phyloP scores from a whole-genome alignment of 2,329 filamentous ascomycete genomes.

The Periconia macrospinosa region DNA sequence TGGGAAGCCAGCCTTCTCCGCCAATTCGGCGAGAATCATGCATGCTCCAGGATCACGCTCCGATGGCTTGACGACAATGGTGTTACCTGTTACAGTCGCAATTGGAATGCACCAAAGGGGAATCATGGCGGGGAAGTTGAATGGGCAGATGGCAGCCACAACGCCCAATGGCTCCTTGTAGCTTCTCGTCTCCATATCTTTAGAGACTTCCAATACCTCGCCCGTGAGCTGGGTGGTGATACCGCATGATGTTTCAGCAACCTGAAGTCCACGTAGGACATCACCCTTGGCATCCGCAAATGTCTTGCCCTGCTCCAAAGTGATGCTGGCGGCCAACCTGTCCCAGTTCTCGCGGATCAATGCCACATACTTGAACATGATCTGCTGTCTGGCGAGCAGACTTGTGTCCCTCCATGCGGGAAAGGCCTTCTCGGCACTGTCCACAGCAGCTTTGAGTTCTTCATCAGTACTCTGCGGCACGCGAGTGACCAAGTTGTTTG shows the following conservation, averaged over 20 bases:
- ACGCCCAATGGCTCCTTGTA: slow-evolving; percentile 83
- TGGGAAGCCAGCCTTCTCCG: slow-evolving; percentile 78
- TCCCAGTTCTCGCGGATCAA: slow-evolving; percentile 86
- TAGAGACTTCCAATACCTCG: slow-evolving; percentile 80
- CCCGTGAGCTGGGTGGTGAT: slow-evolving; percentile 82
- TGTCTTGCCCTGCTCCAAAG: slow-evolving; percentile 86
- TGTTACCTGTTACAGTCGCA: slow-evolving; percentile 82
- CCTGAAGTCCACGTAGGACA: slow-evolving; percentile 79
- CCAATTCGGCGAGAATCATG: slow-evolving; percentile 83
- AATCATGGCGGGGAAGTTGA: slow-evolving; percentile 93
- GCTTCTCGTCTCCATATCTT: slow-evolving; percentile 86
- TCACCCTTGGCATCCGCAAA: slow-evolving; percentile 81
- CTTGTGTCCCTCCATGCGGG: slow-evolving; percentile 72
- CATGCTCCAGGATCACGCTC: slow-evolving; percentile 82
- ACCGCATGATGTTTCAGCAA: slow-evolving; percentile 79
- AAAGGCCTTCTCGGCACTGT: slow-evolving; percentile 75
- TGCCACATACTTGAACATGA: slow-evolving; percentile 84
- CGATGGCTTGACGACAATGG: slow-evolving; percentile 81
- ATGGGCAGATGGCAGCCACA: slow-evolving; percentile 82
- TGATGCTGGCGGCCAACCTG: slow-evolving; percentile 80
- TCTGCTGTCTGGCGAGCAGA: slow-evolving; percentile 74
- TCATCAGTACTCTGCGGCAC: slow-evolving; percentile 79
- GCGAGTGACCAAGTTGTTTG: slow-evolving; percentile 81
- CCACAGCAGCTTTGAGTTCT: slow-evolving; percentile 75
- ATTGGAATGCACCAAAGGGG: slow-evolving; percentile 89